Conservation (phyloP, 208 protist species). For the Crithidia expoeki region DNA sequence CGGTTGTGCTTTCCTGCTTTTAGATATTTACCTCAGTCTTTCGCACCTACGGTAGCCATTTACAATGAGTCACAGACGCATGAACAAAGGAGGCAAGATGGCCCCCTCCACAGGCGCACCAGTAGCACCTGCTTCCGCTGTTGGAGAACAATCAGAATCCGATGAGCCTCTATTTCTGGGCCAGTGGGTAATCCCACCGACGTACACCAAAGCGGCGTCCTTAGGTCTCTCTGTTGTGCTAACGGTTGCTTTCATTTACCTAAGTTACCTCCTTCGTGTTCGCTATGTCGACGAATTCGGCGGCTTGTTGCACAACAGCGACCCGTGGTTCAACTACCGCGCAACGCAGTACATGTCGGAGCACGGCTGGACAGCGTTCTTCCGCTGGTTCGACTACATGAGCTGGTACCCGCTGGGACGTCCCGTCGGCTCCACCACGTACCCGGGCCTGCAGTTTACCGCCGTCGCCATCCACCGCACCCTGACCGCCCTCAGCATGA, state of each 20-base stretch:
- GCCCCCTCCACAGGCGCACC: too few relatives aligned
- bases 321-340: slow-evolving; percentile 95
- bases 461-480: slow-evolving; percentile 90
- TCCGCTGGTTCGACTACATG: slow-evolving; percentile 98
- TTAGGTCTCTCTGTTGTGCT: background rate
- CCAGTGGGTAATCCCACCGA: too few relatives aligned
- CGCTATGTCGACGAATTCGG: slow-evolving; percentile 79
- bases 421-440: slow-evolving; percentile 97
- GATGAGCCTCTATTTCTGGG: too few relatives aligned
- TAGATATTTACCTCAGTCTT: too few relatives aligned
- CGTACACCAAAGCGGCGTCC: background rate
- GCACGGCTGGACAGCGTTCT: slow-evolving; percentile 96
- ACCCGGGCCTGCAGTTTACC: slow-evolving; percentile 98
- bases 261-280: slow-evolving; percentile 65
- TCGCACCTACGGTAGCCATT: too few relatives aligned
- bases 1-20: too few relatives aligned
- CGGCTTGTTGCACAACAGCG: slow-evolving; percentile 93
- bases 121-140: too few relatives aligned
- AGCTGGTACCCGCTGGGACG: slow-evolving; percentile 98
- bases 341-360: slow-evolving; percentile 90
- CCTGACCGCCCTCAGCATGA: slow-evolving; percentile 73
- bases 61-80: too few relatives aligned
- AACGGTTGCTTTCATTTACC: slow-evolving; percentile 39
- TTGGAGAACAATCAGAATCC: too few relatives aligned
- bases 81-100: too few relatives aligned